These are phyloP conservation scores for Boletus rufocinnamomeus DNA, from an alignment of 768 basidiomycete species.

Conservation along the genomic window DNA sequence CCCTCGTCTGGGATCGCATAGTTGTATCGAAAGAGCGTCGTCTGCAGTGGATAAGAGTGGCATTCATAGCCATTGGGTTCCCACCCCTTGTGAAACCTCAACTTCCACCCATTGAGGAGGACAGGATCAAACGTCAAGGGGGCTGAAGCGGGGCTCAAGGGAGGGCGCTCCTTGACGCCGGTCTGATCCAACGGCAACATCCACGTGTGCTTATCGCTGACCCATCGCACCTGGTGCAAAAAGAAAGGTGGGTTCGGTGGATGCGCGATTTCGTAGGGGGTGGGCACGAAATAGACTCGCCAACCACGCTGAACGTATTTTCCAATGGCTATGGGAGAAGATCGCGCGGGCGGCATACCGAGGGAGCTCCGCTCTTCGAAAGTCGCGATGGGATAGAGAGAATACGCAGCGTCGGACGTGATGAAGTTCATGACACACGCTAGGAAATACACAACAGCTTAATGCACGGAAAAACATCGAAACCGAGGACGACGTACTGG, in stretches of 20 bases:
- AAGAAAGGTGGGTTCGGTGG: slow-evolving; percentile 21
- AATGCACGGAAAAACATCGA: slow-evolving; percentile 4
- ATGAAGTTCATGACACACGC: slow-evolving; percentile 40
- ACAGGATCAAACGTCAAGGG: slow-evolving; percentile 20
- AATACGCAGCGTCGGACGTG: slow-evolving; percentile 41
- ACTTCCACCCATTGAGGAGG: slow-evolving; percentile 22
- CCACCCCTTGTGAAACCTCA: fast-evolving
- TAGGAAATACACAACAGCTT: slow-evolving; percentile 5
- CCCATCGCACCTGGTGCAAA: slow-evolving; percentile 26
- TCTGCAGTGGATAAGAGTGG: slow-evolving; percentile 3
- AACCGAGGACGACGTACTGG: slow-evolving; percentile 37
- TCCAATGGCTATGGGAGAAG: slow-evolving; percentile 10
- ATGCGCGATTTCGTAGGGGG: neutral
- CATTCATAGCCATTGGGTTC: neutral
- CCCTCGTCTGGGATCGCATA: slow-evolving; percentile 21
- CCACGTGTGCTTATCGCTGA: slow-evolving; percentile 37
- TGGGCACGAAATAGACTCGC: slow-evolving; percentile 11
- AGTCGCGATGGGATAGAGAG: slow-evolving; percentile 44
- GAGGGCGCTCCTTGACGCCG: slow-evolving; percentile 12
- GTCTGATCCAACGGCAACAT: slow-evolving; percentile 31
- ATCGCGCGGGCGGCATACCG: slow-evolving; percentile 8
- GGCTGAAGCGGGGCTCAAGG: slow-evolving; percentile 12
- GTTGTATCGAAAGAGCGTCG: slow-evolving; percentile 31
- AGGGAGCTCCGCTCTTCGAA: slow-evolving; percentile 38
- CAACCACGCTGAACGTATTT: slow-evolving; percentile 44